A percentile compares a stretch with the other conserved stretches of the same genome.
Evolutionary conservation across 1,284 basidiomycete species (phyloP).

Genomic region (Cryptococcus sp.): DNA sequence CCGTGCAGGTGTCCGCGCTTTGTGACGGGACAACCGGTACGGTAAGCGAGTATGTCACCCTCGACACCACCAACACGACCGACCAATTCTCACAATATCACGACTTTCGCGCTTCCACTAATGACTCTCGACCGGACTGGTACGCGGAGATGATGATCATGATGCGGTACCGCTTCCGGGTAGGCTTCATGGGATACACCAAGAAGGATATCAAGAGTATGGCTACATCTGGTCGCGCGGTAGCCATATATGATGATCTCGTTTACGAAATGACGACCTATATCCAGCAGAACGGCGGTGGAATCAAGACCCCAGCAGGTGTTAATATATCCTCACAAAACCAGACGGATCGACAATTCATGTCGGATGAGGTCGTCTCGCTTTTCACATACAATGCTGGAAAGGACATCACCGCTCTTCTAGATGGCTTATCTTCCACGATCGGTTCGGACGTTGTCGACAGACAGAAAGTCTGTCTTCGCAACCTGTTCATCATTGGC

Average conservation of each 20-base stretch:
- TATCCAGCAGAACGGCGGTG: conserved; percentile 56
- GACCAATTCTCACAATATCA: conserved; percentile 83
- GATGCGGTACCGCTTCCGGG: conserved; percentile 83
- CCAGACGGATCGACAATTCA: conserved; percentile 66
- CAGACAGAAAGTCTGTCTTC: conserved; percentile 81
- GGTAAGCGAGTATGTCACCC: conserved; percentile 80
- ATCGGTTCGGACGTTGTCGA: conserved; percentile 69
- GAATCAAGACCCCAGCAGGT: conserved; percentile 64
- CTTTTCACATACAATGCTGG: conserved; percentile 84
- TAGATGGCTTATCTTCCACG: conserved; percentile 62
- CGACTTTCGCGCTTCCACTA: conserved; percentile 85
- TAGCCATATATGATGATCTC: conserved; percentile 79
- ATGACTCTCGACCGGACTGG: conserved; percentile 94
- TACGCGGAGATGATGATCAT: conserved; percentile 89
- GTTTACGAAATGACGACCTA: conserved; percentile 90
- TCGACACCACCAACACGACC: conserved; percentile 77
- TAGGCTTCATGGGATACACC: conserved; percentile 87
- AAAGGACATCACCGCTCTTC: conserved; percentile 75
- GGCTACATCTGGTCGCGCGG: conserved; percentile 65
- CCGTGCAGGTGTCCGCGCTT: conserved; percentile 92
- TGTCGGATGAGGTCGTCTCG: conserved; percentile 70
- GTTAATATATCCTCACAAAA: conserved; percentile 60
- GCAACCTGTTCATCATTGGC: conserved; percentile 89
- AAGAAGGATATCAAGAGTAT: conserved; percentile 72
- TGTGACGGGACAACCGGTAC: conserved; percentile 82